Base-by-base conservation (phyloP, 192 early-diverging fungal species). In the Paraglomus brasilianum region DNA sequence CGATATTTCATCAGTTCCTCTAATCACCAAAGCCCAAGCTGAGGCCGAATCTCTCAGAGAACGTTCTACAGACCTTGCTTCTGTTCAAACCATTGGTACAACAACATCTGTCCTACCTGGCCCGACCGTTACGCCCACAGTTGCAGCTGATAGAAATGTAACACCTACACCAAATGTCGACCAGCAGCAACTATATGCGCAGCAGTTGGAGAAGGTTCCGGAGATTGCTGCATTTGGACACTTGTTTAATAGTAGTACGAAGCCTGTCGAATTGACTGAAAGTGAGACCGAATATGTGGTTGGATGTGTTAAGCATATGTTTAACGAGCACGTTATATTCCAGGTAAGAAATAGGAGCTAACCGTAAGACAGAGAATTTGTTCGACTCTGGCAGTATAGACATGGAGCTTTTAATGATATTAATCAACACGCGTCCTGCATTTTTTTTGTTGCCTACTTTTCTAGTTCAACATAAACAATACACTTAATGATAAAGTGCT, bases 201-300 rank as follows among this genome's bases (percentile, higher is more conserved):
- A 83, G 56, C 83, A 85, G 46, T 83, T 99, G 76, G 85, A 89
- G 17, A 81, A 82, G 24, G 87, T 98, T 58, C 90, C 94, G 5
- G 87, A 92, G 75, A 85, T 99, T 68, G 87, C 90, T 5, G 79
- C 85, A 19, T 89, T 96, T 69, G 95, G 95, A 40, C 78, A 86
- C 22, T 75, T 97, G 64, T 91, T 95, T 85, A 95, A 94, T 70
- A 93, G 90, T 17, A 93, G 89, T 58, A 60, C 61, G 48, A 83
- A 85, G 72, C 80, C 89, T n/a, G 82, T 88, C 17, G 87, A 86
- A 61, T 80, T 98, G 21, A 97, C 95, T 15, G 97, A 99, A 74
- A 82, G 87, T 10, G 97, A 98, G 77, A 95, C 93, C 10, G 97
- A 99, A 77, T 99, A 99, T 80, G 87, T 89, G 30, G 94, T 99